Base-by-base conservation (phyloP, 2,329 filamentous ascomycete species). In the Hymenoscyphus linearis region DNA sequence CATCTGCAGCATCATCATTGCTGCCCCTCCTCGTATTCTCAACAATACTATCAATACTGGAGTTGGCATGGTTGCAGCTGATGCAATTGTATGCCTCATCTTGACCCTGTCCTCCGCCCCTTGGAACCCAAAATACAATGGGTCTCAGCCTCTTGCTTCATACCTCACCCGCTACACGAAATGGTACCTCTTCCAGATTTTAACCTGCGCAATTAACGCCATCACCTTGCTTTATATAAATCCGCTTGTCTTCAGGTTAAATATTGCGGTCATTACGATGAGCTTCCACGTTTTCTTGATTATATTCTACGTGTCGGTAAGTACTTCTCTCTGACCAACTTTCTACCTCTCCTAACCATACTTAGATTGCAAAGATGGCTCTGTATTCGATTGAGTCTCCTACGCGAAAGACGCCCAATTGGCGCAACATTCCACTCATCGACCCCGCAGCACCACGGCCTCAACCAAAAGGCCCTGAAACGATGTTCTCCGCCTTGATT, bases 51-150 rank as follows among this genome's bases (percentile, higher is more conserved):
- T 52, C 26, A 25, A 13, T 14, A 25, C 47, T 18, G 22, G 7
- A 27, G 27, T 53, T 27, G 22, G n/a, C 27, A 34, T 53, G 52
- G 52, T n/a, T 13, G 25, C 52, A 3, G 13, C 44, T 22, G 44
- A 50, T 9, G 58, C 68, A 67, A 76, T 76, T 58, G 78, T 78
- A 68, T 77, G 81, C 22, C 73, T 87, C 22, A 67, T 74, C 58
- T 74, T 80, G 13, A 81, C 80, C 37, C 65, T 84, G 2, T 67
- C 80, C 18, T 81, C 85, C 2, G 74, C 81, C 13, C 88, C 85
- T 81, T 90, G 88, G 88, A 90, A 90, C 64, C 86, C 86, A 0
- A 82, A 81, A 62, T 83, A 89, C 65, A 79, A 83, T 36, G 79
- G 86, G 67, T 82, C 81, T 3, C 22, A 50, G 18, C 44, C 44